Evolutionary conservation across 441 rosid genomes (phyloP).

Genomic region (Adansonia madagascariensis): DNA sequence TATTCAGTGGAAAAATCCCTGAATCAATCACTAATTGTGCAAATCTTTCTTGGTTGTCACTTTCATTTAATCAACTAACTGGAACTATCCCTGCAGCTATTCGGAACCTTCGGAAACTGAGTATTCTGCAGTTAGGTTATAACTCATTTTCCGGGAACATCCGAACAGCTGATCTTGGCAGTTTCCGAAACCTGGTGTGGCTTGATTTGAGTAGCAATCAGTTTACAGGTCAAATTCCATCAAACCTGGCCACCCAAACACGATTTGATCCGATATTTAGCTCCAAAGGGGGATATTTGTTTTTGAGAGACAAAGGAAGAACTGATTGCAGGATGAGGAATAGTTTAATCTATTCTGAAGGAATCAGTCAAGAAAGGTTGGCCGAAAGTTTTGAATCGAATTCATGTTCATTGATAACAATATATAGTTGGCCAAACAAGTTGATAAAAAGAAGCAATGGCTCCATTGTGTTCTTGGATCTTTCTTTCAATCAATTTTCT

Average conservation of each 20-base stretch:
- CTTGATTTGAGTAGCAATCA: slow-evolving; percentile 4
- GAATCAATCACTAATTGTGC: background rate
- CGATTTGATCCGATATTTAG: background rate
- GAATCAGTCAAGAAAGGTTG: background rate
- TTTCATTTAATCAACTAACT: background rate
- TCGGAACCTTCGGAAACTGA: background rate
- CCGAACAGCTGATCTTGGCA: background rate
- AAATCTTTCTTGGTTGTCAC: slow-evolving; percentile 19
- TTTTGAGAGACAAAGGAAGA: background rate
- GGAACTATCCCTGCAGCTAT: background rate
- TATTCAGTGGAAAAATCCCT: background rate
- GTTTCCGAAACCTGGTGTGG: background rate
- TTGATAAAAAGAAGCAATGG: background rate
- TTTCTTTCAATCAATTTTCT: background rate
- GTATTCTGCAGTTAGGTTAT: slow-evolving; percentile 6
- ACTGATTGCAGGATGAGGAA: background rate
- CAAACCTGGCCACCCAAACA: background rate
- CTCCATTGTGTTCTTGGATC: background rate
- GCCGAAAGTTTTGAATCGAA: background rate
- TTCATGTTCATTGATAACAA: background rate
- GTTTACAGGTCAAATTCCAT: slow-evolving; percentile 9
- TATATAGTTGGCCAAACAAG: background rate
- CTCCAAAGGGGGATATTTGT: background rate
- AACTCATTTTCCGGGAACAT: background rate
- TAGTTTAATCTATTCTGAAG: background rate